Conservation (phyloP, 768 basidiomycete genomes). For the Lactarius pseudohatsudake region DNA sequence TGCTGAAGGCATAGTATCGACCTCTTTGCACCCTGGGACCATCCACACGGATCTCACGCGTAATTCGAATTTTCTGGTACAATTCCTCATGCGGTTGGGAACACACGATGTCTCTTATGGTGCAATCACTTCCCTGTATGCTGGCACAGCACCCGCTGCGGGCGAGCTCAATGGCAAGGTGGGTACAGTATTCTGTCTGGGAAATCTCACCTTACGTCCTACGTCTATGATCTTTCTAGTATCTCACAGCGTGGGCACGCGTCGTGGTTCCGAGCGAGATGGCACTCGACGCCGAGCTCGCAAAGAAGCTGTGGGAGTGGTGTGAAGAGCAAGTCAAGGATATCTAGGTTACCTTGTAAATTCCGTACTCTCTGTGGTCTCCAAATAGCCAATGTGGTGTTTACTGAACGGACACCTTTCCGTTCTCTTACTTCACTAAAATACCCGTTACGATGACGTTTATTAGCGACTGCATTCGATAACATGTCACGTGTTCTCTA, state of each 20-base stretch:
- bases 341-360: background rate
- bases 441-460: no score
- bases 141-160: constrained; percentile 23
- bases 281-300: constrained; percentile 28
- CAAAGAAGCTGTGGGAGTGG: constrained; percentile 35
- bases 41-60: constrained; percentile 26
- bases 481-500: background rate
- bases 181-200: background rate
- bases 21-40: constrained; percentile 40
- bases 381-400: background rate
- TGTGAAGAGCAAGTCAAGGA: constrained; percentile 34
- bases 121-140: constrained; percentile 25
- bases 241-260: constrained; percentile 35
- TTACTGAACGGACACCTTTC: background rate
- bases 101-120: constrained; percentile 19
- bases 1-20: constrained; percentile 46
- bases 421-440: background rate
- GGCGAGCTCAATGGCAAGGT: constrained; percentile 25
- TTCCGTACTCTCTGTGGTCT: background rate
- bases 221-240: constrained; percentile 18
- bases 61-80: background rate
- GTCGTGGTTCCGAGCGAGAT: constrained; percentile 23
- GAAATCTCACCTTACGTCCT: background rate
- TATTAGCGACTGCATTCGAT: no score
- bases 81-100: background rate